phyloP scores from a whole-genome alignment of 805 yeast species.

The Suhomyces prunicola region DNA sequence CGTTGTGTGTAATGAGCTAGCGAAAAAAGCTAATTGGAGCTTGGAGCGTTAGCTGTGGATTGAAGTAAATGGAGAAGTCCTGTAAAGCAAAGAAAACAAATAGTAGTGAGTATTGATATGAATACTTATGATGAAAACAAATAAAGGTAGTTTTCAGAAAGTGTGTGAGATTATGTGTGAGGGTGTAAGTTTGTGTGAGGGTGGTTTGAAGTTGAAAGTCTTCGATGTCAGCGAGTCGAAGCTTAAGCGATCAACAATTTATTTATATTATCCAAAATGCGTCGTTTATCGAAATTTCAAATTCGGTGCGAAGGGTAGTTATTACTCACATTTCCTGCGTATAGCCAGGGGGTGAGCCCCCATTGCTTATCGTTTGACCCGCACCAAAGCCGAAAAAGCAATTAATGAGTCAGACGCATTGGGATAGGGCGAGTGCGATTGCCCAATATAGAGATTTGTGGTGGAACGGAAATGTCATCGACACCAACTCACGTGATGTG shows the following conservation, averaged over 20 bases:
- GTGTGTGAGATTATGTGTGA: background rate
- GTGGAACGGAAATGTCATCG: background rate
- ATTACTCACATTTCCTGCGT: conserved; percentile 2
- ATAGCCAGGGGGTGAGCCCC: background rate
- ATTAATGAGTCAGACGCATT: conserved; percentile 2
- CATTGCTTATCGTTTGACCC: background rate
- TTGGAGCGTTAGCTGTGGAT: background rate
- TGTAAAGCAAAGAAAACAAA: background rate
- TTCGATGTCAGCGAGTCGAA: background rate
- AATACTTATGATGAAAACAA: background rate
- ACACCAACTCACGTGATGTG: background rate
- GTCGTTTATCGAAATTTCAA: background rate
- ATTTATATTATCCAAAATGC: background rate
- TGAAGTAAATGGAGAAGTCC: background rate
- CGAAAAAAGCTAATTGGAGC: background rate
- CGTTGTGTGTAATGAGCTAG: background rate
- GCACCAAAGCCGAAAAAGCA: conserved; percentile 1
- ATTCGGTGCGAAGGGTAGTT: background rate
- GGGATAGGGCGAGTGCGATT: background rate
- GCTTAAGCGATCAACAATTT: background rate
- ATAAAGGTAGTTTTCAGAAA: background rate
- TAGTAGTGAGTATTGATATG: background rate
- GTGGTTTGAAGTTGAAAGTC: background rate
- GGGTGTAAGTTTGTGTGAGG: background rate
- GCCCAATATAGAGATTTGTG: background rate